These are phyloP conservation scores for Decorospora gaudefroyi DNA, from an alignment of 2,329 filamentous ascomycete genomes.

Conservation along the genomic window DNA sequence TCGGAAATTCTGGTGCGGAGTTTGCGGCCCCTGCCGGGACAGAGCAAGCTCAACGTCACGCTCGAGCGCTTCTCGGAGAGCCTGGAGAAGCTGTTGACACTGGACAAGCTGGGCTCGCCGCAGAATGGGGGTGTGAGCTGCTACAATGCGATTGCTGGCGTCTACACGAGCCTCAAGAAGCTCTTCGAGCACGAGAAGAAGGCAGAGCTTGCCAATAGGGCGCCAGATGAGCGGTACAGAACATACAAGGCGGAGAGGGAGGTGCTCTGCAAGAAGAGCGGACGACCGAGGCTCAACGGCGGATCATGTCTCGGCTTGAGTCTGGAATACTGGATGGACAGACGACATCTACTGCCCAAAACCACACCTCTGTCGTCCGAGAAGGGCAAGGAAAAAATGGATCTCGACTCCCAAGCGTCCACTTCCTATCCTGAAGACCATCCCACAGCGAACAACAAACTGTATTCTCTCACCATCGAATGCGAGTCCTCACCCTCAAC, in stretches of 20 bases:
- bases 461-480: constrained; percentile 71
- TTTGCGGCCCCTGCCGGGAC: constrained; percentile 62
- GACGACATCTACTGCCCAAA: constrained; percentile 53
- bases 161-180: constrained; percentile 70
- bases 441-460: constrained; percentile 51
- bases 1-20: constrained; percentile 68
- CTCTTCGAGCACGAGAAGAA: constrained; percentile 73
- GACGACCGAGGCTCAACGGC: constrained; percentile 71
- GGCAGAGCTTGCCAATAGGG: constrained; percentile 37
- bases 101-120: constrained; percentile 74
- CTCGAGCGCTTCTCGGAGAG: constrained; percentile 73
- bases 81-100: constrained; percentile 67
- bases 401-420: constrained; percentile 34
- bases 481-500: constrained; percentile 58
- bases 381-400: constrained; percentile 47
- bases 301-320: constrained; percentile 69
- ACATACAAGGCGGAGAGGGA: constrained; percentile 59
- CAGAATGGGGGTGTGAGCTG: constrained; percentile 65
- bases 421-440: constrained; percentile 38
- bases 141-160: constrained; percentile 74
- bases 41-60: constrained; percentile 70
- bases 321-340: constrained; percentile 77
- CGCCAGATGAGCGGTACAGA: constrained; percentile 45
- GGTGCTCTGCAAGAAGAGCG: constrained; percentile 71
- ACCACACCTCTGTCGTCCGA: constrained; percentile 33